phyloP scores from a whole-genome alignment of 352 stramenopile species.

The Blastocystis sp. region DNA sequence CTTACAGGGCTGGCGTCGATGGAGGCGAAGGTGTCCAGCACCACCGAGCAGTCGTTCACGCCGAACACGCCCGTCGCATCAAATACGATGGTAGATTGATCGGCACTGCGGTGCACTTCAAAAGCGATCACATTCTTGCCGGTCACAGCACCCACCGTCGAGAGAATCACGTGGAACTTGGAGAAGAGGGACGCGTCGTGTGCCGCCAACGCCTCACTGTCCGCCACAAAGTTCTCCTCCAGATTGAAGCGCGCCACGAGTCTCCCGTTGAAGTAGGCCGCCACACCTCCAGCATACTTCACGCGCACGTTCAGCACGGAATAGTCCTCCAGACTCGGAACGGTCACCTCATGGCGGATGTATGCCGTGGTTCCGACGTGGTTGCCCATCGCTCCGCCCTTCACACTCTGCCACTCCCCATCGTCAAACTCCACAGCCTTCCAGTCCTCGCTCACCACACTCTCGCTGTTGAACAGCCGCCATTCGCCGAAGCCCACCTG shows the following conservation, averaged over 20 bases:
- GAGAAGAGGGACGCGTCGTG: constrained; percentile 43
- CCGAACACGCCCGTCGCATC: constrained; percentile 50
- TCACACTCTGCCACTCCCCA: neutral
- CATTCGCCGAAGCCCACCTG: neutral
- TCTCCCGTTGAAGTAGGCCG: constrained; percentile 56
- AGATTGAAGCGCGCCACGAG: constrained; percentile 53
- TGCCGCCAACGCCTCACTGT: neutral
- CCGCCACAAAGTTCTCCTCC: constrained; percentile 16
- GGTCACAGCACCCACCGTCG: neutral
- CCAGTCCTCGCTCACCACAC: neutral
- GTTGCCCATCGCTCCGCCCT: neutral
- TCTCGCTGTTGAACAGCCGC: neutral
- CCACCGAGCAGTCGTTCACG: constrained; percentile 25
- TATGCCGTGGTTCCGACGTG: neutral
- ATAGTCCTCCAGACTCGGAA: constrained; percentile 29
- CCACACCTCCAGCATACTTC: constrained; percentile 51
- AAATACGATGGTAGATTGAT: neutral
- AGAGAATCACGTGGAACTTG: constrained; percentile 54
- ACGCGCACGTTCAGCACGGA: constrained; percentile 37
- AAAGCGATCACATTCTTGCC: constrained; percentile 59
- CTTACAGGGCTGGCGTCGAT: neutral
- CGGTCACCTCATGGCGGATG: neutral
- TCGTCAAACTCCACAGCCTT: constrained; percentile 10
- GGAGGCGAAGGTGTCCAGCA: constrained; percentile 27
- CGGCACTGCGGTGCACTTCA: constrained; percentile 12